These are phyloP conservation scores for Salix caprea DNA, from an alignment of 345 rosid genomes.

Conservation along the genomic window DNA sequence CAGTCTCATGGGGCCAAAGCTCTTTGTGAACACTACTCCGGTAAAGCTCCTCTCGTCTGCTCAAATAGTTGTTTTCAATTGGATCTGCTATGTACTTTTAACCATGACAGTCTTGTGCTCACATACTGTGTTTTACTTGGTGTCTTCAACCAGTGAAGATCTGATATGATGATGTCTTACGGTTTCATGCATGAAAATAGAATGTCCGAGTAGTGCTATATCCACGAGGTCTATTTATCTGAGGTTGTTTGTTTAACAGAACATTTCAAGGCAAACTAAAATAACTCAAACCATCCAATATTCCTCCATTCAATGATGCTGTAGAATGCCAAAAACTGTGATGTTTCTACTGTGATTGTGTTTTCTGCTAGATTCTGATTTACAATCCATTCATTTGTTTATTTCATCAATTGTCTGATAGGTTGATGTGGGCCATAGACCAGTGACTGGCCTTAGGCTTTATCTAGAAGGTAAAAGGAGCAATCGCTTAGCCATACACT, in stretches of 20 bases:
- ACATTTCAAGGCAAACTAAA: too few relatives aligned
- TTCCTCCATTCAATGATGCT: not conserved
- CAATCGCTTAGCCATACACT: conserved; percentile 73
- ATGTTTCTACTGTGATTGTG: not conserved
- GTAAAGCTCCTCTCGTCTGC: conserved; percentile 37
- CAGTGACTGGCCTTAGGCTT: conserved; percentile 90
- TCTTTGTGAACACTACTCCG: conserved; percentile 70
- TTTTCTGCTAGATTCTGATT: conserved; percentile 4
- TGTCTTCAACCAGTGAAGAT: too few relatives aligned
- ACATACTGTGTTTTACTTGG: not conserved
- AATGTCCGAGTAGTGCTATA: not conserved
- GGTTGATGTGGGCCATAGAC: conserved; percentile 97
- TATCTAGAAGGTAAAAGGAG: conserved; percentile 90
- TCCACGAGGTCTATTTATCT: not conserved
- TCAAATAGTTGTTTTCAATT: not conserved
- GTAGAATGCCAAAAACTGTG: not conserved
- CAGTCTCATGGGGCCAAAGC: conserved; percentile 90
- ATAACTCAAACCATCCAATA: too few relatives aligned
- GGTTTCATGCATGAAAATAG: not conserved
- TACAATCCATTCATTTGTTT: not conserved
- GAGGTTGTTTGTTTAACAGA: too few relatives aligned
- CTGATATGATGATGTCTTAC: too few relatives aligned
- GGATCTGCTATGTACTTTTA: not conserved
- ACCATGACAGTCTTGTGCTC: not conserved
- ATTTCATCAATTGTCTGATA: conserved; percentile 23